A percentile compares a stretch with the other conserved stretches of the same genome.
Evolutionary conservation across 2,329 filamentous ascomycete genomes (phyloP).

Genomic region (Aurifilum marmelostoma): DNA sequence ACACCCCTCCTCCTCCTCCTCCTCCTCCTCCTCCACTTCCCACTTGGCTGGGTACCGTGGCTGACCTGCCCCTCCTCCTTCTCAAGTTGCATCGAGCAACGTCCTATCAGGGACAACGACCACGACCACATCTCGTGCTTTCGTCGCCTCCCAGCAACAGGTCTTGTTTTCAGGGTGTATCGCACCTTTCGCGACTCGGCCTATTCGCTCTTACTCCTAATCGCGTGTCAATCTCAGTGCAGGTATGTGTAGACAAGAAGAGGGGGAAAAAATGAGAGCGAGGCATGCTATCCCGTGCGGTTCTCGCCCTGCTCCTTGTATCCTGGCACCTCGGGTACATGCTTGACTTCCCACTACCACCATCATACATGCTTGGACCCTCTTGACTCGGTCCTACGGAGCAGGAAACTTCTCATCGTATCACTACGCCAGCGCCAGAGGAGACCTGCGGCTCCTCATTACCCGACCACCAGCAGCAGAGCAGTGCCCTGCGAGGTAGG

Average conservation of each 20-base stretch:
- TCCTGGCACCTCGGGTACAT: conserved; percentile 23
- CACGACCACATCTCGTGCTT: background rate
- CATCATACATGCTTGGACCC: conserved; percentile 15
- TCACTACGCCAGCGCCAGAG: conserved; percentile 7
- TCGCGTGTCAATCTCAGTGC: background rate
- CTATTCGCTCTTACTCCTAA: background rate
- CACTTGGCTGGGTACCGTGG: background rate
- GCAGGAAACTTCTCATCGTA: conserved; percentile 21
- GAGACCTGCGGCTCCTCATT: conserved; percentile 7
- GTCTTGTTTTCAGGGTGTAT: no score
- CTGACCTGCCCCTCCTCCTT: background rate
- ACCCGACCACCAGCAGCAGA: conserved; percentile 2
- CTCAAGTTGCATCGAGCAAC: background rate
- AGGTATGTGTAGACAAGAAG: background rate
- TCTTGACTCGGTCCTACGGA: conserved; percentile 29
- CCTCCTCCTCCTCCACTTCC: no score
- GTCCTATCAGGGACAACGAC: background rate
- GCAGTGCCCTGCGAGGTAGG: background rate
- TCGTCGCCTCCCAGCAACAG: background rate
- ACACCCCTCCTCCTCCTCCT: background rate
- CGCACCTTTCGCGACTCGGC: background rate
- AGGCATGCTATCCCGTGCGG: background rate
- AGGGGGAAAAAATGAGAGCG: background rate
- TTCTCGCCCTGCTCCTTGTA: conserved; percentile 12
- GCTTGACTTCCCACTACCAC: background rate